phyloP scores from a whole-genome alignment of 352 stramenopile genomes.

The Pythium chondricola region DNA sequence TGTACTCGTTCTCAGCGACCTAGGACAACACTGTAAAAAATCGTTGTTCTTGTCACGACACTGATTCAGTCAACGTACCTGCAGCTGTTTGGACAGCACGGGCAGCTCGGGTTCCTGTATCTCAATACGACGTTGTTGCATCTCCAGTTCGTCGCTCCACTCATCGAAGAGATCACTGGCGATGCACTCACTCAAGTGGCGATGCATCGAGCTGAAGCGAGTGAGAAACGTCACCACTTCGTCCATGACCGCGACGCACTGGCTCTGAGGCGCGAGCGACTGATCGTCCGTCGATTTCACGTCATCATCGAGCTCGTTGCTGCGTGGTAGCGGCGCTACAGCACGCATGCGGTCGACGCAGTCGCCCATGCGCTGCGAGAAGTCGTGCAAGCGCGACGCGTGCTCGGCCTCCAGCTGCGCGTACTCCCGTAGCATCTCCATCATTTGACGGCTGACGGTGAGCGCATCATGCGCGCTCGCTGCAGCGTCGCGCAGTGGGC shows the following conservation, averaged over 20 bases:
- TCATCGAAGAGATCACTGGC: conserved; percentile 18
- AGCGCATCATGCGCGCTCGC: conserved; percentile 16
- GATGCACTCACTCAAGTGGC: conserved; percentile 22
- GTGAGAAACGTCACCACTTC: conserved; percentile 30
- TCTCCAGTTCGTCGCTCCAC: conserved; percentile 13
- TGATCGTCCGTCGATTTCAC: conserved; percentile 8
- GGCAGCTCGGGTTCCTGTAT: conserved; percentile 8
- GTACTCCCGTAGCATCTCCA: conserved; percentile 25
- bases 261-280: conserved; percentile 5
- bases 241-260: conserved; percentile 25
- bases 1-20: conserved; percentile 8
- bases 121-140: conserved; percentile 16
- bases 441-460: conserved; percentile 19
- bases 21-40: conserved; percentile 1
- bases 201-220: conserved; percentile 23
- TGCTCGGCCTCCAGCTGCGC: conserved; percentile 20
- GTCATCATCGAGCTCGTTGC: background rate
- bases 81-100: background rate
- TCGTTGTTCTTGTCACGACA: too few species aligned
- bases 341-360: conserved; percentile 18
- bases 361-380: conserved; percentile 20
- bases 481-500: conserved; percentile 4
- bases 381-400: conserved; percentile 13
- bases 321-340: background rate
- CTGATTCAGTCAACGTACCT: conserved; percentile 8